Evolutionary conservation across 805 yeast species (phyloP).

Genomic region (Candida qinlingensis): DNA sequence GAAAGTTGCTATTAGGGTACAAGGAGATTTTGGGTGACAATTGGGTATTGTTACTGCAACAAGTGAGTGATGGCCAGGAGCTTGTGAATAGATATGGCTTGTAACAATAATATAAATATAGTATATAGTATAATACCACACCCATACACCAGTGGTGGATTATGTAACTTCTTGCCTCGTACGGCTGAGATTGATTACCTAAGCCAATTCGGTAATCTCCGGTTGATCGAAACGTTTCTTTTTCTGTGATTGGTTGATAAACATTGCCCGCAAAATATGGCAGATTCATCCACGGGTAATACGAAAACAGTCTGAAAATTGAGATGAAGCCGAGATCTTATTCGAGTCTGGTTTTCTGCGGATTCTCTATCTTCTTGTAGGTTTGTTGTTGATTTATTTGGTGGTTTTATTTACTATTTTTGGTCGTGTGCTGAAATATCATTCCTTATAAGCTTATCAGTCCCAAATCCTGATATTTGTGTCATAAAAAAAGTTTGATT

Average conservation of each 20-base stretch:
- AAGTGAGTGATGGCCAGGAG: slow-evolving; percentile 14
- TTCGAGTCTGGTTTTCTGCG: no score
- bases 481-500: not conserved
- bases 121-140: not conserved
- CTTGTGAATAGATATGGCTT: not conserved
- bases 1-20: slow-evolving; percentile 40
- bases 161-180: no score
- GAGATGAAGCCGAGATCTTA: no score
- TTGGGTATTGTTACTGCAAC: slow-evolving; percentile 20
- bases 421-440: not conserved
- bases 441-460: not conserved
- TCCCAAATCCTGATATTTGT: not conserved
- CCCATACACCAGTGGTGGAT: not conserved
- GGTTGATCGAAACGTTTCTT: not conserved
- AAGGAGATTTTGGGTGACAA: slow-evolving; percentile 41
- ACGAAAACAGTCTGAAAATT: no score
- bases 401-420: no score
- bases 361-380: no score
- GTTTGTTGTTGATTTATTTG: no score
- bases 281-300: not conserved
- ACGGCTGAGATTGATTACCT: no score
- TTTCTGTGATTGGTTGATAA: not conserved
- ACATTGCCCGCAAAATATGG: not conserved
- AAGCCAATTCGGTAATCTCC: not conserved
- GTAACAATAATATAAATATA: no score